Conservation (phyloP, 1,284 basidiomycete genomes). For the Meira nashicola region DNA sequence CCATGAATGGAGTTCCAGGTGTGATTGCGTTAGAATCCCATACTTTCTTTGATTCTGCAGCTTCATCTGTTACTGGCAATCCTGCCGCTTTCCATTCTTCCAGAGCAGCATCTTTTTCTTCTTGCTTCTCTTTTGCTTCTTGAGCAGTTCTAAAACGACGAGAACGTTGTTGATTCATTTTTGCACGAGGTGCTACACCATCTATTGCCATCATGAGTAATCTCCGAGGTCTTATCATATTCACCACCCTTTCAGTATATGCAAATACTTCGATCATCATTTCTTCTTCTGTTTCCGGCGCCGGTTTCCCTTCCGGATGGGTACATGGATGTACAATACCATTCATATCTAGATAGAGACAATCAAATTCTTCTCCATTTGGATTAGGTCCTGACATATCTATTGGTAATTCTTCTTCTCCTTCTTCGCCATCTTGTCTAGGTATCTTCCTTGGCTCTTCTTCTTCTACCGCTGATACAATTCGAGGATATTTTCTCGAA, state of each 20-base stretch:
- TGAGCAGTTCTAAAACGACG: slow-evolving; percentile 90
- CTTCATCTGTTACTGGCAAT: slow-evolving; percentile 74
- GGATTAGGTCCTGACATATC: slow-evolving; percentile 83
- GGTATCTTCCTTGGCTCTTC: slow-evolving; percentile 41
- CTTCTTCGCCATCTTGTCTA: slow-evolving; percentile 57
- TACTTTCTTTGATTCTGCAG: slow-evolving; percentile 69
- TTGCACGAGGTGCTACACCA: slow-evolving; percentile 93
- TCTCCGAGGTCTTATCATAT: slow-evolving; percentile 95
- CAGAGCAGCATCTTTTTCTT: slow-evolving; percentile 74
- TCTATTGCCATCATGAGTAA: slow-evolving; percentile 87
- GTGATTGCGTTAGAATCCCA: slow-evolving; percentile 99
- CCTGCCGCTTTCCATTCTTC: slow-evolving; percentile 82
- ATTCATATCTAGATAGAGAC: slow-evolving; percentile 68
- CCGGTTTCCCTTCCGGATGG: slow-evolving; percentile 68
- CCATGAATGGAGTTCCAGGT: slow-evolving; percentile 97
- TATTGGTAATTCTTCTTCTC: slow-evolving; percentile 67
- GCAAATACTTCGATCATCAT: slow-evolving; percentile 99
- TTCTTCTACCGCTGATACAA: slow-evolving; percentile 49
- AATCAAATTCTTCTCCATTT: slow-evolving; percentile 94
- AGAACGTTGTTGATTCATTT: slow-evolving; percentile 98
- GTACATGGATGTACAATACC: slow-evolving; percentile 79
- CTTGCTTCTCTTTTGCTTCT: slow-evolving; percentile 89
- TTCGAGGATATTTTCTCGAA: slow-evolving; percentile 54
- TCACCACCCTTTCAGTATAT: slow-evolving; percentile 94
- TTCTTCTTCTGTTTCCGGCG: slow-evolving; percentile 94